Evolutionary conservation across 495 filamentous ascomycete species (phyloP).

Genomic region (Jackrogersella multiformis): DNA sequence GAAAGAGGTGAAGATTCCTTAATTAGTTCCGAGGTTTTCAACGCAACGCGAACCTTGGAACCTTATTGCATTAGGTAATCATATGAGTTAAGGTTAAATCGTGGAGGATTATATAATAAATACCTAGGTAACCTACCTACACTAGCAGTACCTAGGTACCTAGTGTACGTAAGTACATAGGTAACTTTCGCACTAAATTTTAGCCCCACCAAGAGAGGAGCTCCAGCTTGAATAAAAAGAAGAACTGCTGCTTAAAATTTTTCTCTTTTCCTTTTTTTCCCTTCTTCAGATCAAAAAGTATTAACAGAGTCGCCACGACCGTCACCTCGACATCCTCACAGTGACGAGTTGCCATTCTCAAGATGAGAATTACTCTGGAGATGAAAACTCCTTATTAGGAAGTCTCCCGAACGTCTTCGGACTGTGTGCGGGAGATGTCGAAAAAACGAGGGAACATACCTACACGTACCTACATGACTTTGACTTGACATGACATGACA

Average conservation of each 20-base stretch:
- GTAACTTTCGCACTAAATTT: neutral
- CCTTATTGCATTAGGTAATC: no score
- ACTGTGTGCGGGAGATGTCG: slow-evolving; percentile 58
- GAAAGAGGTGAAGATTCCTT: neutral
- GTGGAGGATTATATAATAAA: no score
- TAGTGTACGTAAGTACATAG: slow-evolving; percentile 4
- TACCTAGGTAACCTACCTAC: no score
- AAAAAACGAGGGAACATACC: slow-evolving; percentile 52
- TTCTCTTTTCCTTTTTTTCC: slow-evolving; percentile 43
- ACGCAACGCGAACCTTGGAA: no score
- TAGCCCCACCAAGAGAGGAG: neutral
- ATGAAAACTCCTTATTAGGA: slow-evolving; percentile 62
- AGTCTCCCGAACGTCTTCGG: slow-evolving; percentile 55
- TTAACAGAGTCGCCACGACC: slow-evolving; percentile 62
- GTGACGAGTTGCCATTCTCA: slow-evolving; percentile 62
- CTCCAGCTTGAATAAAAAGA: slow-evolving; percentile 11
- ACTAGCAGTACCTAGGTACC: no score
- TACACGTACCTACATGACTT: no score
- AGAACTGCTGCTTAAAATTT: slow-evolving; percentile 9
- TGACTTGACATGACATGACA: no score
- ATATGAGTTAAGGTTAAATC: no score
- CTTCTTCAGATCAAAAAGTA: slow-evolving; percentile 64
- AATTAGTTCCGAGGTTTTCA: no score
- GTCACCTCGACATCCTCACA: slow-evolving; percentile 56
- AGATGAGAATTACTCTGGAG: slow-evolving; percentile 56